Evolutionary conservation across 805 yeast genomes (phyloP).

Genomic region (Schizosaccharomyces lindneri): DNA sequence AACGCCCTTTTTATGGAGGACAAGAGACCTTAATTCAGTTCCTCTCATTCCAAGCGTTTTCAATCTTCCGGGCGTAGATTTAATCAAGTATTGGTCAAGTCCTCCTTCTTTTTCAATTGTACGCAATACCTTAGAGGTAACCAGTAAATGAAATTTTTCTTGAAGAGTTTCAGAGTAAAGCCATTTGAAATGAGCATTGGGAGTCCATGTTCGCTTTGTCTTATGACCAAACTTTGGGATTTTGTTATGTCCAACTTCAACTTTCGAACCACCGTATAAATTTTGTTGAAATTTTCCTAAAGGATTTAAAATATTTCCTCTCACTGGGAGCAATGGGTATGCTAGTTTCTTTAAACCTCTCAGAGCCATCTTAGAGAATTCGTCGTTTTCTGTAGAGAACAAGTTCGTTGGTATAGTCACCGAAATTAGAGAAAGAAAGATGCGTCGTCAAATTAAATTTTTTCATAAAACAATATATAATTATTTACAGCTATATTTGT

Average conservation of each 20-base stretch:
- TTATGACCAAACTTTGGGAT: constrained; percentile 57
- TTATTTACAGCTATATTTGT: no score
- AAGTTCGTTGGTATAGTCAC: no score
- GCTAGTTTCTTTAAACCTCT: not conserved
- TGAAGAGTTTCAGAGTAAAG: constrained; percentile 68
- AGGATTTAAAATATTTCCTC: not conserved
- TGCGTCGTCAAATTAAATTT: no score
- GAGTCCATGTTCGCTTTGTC: constrained; percentile 49
- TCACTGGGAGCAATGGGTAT: not conserved
- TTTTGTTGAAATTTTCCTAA: constrained; percentile 19
- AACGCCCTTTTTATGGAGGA: not conserved
- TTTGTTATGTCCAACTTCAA: constrained; percentile 41
- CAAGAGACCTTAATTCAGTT: not conserved
- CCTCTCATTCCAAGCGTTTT: not conserved
- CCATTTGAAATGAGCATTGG: constrained; percentile 50
- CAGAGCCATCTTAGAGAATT: not conserved
- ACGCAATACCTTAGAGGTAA: constrained; percentile 58
- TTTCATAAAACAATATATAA: no score
- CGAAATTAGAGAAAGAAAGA: no score
- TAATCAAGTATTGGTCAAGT: constrained; percentile 47
- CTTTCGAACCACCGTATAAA: constrained; percentile 67
- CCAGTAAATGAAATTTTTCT: constrained; percentile 28
- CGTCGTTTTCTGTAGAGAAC: not conserved
- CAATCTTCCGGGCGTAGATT: not conserved
- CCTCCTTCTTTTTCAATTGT: constrained; percentile 91